These are phyloP conservation scores for Achaetomiella virescens DNA, from an alignment of 495 filamentous ascomycete species.

Conservation along the genomic window DNA sequence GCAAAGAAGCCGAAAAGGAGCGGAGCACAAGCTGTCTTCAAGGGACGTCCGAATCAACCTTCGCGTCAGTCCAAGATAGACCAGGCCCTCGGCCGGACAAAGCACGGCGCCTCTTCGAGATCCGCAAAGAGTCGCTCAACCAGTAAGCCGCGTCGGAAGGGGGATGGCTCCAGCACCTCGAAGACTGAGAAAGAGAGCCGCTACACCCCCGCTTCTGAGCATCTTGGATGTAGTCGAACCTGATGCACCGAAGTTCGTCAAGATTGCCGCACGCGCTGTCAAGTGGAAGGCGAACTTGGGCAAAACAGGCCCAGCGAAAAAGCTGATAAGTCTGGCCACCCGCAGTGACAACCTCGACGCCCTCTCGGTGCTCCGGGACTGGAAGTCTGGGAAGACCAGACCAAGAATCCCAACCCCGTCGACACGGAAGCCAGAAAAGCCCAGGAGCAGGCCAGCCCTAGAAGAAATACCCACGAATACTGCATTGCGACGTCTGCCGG, in stretches of 20 bases:
- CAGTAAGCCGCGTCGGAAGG: not conserved
- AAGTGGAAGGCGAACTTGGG: slow-evolving; percentile 56
- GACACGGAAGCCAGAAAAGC: slow-evolving; percentile 13
- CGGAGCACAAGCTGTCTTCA: slow-evolving; percentile 24
- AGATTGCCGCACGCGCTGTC: slow-evolving; percentile 67
- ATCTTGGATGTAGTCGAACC: slow-evolving; percentile 65
- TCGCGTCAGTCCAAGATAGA: slow-evolving; percentile 43
- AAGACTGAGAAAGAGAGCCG: slow-evolving; percentile 17
- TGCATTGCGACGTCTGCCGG: slow-evolving; percentile 2
- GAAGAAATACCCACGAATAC: slow-evolving; percentile 30
- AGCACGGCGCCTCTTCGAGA: slow-evolving; percentile 12
- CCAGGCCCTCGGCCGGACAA: slow-evolving; percentile 32
- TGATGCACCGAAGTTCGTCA: slow-evolving; percentile 65
- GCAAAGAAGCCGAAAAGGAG: slow-evolving; percentile 27
- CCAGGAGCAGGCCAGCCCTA: slow-evolving; percentile 20
- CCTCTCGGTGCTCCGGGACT: slow-evolving; percentile 58
- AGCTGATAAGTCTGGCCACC: slow-evolving; percentile 66
- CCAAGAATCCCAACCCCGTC: slow-evolving; percentile 34
- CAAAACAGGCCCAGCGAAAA: slow-evolving; percentile 66
- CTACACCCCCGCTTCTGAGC: slow-evolving; percentile 50
- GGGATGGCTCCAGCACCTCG: not conserved
- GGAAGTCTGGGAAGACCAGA: slow-evolving; percentile 65
- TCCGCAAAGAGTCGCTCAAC: not conserved
- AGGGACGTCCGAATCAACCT: slow-evolving; percentile 20
- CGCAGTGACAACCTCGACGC: slow-evolving; percentile 70